Percentiles rank a stretch among this genome's conserved stretches.
Evolutionary conservation across 441 rosid genomes (phyloP).

Genomic region (Adansonia gregorii): DNA sequence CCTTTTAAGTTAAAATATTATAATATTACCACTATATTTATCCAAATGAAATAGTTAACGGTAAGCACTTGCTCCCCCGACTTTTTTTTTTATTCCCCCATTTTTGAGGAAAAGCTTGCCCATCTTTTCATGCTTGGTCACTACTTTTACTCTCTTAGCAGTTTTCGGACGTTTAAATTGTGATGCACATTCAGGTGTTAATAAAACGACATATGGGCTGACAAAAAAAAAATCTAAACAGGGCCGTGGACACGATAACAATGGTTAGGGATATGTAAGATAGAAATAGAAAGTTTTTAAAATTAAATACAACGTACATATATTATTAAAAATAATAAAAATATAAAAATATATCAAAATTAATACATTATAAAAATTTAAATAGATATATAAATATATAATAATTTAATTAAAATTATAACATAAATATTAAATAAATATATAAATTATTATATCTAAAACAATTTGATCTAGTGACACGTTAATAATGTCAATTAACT

Average conservation of each 20-base stretch:
- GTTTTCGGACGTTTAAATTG: neutral
- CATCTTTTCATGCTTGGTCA: neutral
- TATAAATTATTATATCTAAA: neutral
- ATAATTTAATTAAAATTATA: too few relatives aligned
- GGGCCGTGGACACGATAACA: too few relatives aligned
- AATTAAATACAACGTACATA: too few relatives aligned
- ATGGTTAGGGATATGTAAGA: neutral
- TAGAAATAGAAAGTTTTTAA: neutral
- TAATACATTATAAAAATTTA: too few relatives aligned
- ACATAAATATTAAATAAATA: neutral
- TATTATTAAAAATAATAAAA: too few relatives aligned
- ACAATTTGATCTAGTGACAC: neutral
- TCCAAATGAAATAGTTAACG: too few relatives aligned
- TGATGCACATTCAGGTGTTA: neutral
- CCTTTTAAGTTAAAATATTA: too few relatives aligned
- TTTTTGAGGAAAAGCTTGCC: neutral
- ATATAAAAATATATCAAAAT: too few relatives aligned
- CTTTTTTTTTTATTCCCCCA: too few relatives aligned
- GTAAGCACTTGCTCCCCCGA: too few relatives aligned
- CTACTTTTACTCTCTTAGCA: neutral
- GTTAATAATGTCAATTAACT: neutral
- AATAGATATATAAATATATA: too few relatives aligned
- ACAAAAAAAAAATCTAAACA: neutral
- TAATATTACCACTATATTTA: too few relatives aligned
- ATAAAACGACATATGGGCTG: neutral